Base-by-base conservation (phyloP, 2,329 filamentous ascomycete species). In the Penicillium sp. region DNA sequence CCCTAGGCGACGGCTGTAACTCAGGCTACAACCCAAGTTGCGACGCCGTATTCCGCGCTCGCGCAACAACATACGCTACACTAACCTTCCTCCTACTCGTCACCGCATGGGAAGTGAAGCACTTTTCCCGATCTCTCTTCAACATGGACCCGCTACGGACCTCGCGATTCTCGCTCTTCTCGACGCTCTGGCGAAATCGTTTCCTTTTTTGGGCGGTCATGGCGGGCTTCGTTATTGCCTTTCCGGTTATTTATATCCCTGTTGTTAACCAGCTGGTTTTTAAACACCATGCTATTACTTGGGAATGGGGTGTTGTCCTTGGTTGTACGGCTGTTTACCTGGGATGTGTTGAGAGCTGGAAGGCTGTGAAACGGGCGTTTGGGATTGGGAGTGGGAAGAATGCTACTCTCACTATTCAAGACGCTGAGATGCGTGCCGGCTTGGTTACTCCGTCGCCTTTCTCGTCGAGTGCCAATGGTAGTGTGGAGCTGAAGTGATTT, bases 41-140 rank as follows among this genome's bases (percentile, higher is more conserved):
- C 61, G 72, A 77, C 7, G 68, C 73, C 1, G 79, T 82, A 12
- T 83, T 86, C 74, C 80, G 83, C 29, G 87, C 86, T 0, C 82
- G 87, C 12, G 84, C 85, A 2, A 87, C 87, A 0, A 85, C 82
- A 3, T 90, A 89, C 62, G 85, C 83, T 11, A 86, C 82, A 44
- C 74, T 90, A 10, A 89, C 86, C 0, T 90, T 86, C 81, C 82
- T 85, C 54, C 81, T 86, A 2, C 77, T 90, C 3, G 84, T 90
- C 68, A 77, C 87, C 2, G 87, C 87, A 0, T 90, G 87, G 87
- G 86, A 90, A 68, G 85, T 89, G 73, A 79, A 88, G 48, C 80
- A 87, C 61, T 81, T 86, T 71, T 82, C 86, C 13, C 80, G 84
- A n/a, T 86, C 81, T 0, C 83, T 91, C 70, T 90, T 90, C 77